Percentiles rank a stretch among this genome's conserved stretches.
Conservation (phyloP, 352 stramenopile genomes). For the Globisporangium spiculum region DNA sequence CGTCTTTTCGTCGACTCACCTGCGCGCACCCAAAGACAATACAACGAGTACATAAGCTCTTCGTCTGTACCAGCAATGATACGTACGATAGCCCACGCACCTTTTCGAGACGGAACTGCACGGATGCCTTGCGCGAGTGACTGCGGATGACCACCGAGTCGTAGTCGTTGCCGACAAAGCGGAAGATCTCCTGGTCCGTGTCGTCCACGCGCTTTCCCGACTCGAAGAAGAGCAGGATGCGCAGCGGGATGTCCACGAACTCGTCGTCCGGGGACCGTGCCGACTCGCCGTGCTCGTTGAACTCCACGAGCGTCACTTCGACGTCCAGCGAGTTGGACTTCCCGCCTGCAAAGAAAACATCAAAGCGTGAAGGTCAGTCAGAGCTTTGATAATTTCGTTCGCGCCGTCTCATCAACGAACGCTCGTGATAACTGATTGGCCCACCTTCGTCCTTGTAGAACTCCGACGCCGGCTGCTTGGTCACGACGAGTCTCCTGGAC, state of each 20-base stretch:
- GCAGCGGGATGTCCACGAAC: conserved; percentile 79
- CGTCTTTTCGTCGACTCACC: conserved; percentile 81
- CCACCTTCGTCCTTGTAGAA: conserved; percentile 88
- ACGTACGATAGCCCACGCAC: conserved; percentile 13
- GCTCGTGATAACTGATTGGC: background rate
- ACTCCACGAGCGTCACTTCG: conserved; percentile 80
- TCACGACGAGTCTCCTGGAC: conserved; percentile 78
- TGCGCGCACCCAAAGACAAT: conserved; percentile 8
- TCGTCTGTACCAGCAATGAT: background rate
- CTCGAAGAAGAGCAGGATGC: conserved; percentile 81
- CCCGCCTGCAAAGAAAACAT: conserved; percentile 29
- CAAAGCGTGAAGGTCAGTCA: background rate
- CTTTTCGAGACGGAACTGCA: conserved; percentile 85
- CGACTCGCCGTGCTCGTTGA: conserved; percentile 63
- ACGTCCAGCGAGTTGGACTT: conserved; percentile 81
- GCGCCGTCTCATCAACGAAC: background rate
- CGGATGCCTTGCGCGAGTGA: conserved; percentile 52
- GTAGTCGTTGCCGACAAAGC: conserved; percentile 84
- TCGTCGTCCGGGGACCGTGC: conserved; percentile 63
- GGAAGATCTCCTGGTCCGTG: conserved; percentile 84
- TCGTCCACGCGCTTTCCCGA: conserved; percentile 84
- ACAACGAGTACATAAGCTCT: background rate
- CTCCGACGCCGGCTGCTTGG: conserved; percentile 78
- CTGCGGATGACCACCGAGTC: conserved; percentile 78
- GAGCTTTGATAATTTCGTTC: background rate